Base-by-base conservation (phyloP, 768 basidiomycete genomes). In the Tricholoma hemisulphureum region DNA sequence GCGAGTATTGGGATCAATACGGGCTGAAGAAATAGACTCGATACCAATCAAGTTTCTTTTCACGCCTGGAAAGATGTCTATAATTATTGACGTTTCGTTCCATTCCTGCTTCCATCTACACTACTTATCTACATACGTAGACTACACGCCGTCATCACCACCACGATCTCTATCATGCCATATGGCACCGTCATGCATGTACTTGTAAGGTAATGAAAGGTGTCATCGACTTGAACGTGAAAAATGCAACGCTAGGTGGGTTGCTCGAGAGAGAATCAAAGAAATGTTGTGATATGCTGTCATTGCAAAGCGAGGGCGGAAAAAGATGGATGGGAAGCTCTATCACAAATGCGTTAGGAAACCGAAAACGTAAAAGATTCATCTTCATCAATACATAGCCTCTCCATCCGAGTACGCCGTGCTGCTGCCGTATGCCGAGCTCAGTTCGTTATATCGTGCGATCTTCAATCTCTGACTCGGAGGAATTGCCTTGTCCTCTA, bases 401-500 rank as follows among this genome's bases (percentile, higher is more conserved):
- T 85, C 83, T 2, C 82, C 82, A 54, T 85, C 84, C 4, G 83
- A 84, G 37, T 79, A 73, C 1, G 83, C 82, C 0, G 84, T 78
- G 45, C 83, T 83, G 61, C 82, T 83, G 51, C 77, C 75, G 53
- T 77, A 79, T 16, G 78, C 78, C 24, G 82, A 82, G 53, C 79
- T 77, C 7, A 87, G 71, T 65, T 88, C 86, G 37, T 72, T 81
- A 59, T 85, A 86, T n/a, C 78, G 77, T 6, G 85, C 83, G 60
- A 93, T 88, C 58, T 83, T 83, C 35, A 89, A 80, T 23, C 84
- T 79, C 65, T 93, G 90, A 56, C 82, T 83, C 1, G 90, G 90
- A 14, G 91, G 90, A 31, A 91, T 81, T 0, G 74, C 69, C 68
- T 84, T 84, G 37, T 89, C 87, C 57, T 86, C 82, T 10, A 81